phyloP scores from a whole-genome alignment of 2,329 filamentous ascomycete genomes.

The Phyllosticta citrichinensis region DNA sequence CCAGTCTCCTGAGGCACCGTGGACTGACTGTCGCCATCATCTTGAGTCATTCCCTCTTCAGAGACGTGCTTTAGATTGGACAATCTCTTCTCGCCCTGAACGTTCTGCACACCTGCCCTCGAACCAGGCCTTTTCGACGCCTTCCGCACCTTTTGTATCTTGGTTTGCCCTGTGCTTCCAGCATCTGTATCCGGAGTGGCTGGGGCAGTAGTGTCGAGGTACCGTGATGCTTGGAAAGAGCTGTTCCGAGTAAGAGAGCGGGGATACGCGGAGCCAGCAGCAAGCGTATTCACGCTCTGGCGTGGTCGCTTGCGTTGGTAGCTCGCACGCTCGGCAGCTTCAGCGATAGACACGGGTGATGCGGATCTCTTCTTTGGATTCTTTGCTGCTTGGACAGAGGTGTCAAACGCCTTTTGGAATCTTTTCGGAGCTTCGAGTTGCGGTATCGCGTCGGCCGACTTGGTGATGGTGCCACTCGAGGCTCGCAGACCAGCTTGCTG shows the following conservation, averaged over 20 bases:
- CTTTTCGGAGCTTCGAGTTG: constrained; percentile 33
- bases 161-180: constrained; percentile 17
- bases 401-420: constrained; percentile 13
- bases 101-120: constrained; percentile 1
- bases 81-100: constrained; percentile 1
- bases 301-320: constrained; percentile 40
- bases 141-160: constrained; percentile 14
- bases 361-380: constrained; percentile 38
- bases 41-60: neutral
- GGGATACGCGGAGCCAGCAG: constrained; percentile 5
- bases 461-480: constrained; percentile 38
- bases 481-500: constrained; percentile 34
- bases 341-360: constrained; percentile 44
- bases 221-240: constrained; percentile 2
- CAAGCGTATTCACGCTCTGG: neutral
- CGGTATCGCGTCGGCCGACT: constrained; percentile 30
- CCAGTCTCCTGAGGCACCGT: neutral
- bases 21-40: neutral
- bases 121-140: constrained; percentile 15
- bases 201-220: constrained; percentile 22
- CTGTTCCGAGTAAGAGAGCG: constrained; percentile 4
- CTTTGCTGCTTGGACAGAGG: constrained; percentile 19
- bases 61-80: constrained; percentile 1
- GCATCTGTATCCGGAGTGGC: constrained; percentile 30
- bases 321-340: constrained; percentile 41